Evolutionary conservation across 1,139 yeast species (phyloP).

Genomic region (Suhomyces taliae): DNA sequence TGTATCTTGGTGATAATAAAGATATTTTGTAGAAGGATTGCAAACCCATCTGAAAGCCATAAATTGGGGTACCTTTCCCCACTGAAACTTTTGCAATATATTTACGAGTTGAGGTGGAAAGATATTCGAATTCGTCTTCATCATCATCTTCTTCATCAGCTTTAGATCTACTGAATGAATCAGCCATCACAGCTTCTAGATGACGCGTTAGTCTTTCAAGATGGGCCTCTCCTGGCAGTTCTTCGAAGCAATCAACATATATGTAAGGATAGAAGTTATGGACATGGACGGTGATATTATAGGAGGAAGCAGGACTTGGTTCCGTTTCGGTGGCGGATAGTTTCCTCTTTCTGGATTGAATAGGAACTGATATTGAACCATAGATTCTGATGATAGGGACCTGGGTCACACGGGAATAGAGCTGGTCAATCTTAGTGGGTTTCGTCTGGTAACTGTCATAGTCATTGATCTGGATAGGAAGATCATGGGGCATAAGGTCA

Average conservation of each 20-base stretch:
- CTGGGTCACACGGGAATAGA: slow-evolving; percentile 35
- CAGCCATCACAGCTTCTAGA: slow-evolving; percentile 8
- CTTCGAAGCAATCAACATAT: slow-evolving; percentile 50
- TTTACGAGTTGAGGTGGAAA: slow-evolving; percentile 18
- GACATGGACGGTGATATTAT: slow-evolving; percentile 55
- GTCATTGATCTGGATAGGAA: slow-evolving; percentile 45
- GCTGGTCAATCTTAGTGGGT: slow-evolving; percentile 37
- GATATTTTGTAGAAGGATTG: slow-evolving; percentile 65
- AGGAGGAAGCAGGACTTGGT: not conserved
- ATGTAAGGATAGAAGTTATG: slow-evolving; percentile 87
- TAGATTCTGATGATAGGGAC: slow-evolving; percentile 80
- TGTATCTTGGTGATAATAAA: slow-evolving; percentile 62
- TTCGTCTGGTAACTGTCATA: slow-evolving; percentile 62
- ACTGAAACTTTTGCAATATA: slow-evolving; percentile 68
- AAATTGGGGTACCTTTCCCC: slow-evolving; percentile 74
- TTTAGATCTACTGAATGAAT: slow-evolving; percentile 11
- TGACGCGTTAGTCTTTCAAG: slow-evolving; percentile 2
- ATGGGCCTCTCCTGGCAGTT: not conserved
- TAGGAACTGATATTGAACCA: slow-evolving; percentile 47
- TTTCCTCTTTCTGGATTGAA: slow-evolving; percentile 9
- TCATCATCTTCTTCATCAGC: slow-evolving; percentile 12
- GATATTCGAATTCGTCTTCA: slow-evolving; percentile 11
- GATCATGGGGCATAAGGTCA: not conserved
- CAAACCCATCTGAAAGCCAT: slow-evolving; percentile 76
- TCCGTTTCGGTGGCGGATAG: not conserved